Evolutionary conservation across 2,329 filamentous ascomycete species (phyloP), one percentile per base, ranked within the genome.

Genomic region (Arthrobotrys conoides): DNA sequence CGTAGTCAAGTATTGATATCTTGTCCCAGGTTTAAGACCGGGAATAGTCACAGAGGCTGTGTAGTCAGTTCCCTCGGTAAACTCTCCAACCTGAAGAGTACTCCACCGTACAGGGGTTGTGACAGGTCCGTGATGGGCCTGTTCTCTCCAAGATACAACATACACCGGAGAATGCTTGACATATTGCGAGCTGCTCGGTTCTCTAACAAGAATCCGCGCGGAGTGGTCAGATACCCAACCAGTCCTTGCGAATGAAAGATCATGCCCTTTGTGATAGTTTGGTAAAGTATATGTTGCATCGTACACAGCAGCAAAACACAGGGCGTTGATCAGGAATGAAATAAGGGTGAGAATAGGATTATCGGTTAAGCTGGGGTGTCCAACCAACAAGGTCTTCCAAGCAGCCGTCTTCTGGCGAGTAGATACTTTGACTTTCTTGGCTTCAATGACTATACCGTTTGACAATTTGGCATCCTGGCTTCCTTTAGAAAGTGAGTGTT

Each of bases 1-100:
- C 0, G 94, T 97, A 0, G 94, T 90, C 6, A 88, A 88, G 87
- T 96, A 99, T 82, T 93, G 90, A 83, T 97, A 99, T 0, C 87
- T 86, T 2, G 90, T 92, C 81, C 93, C 91, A 10, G 92, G 89
- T 8, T 88, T 87, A 80, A 94, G 87, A 14, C 92, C 85, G 0
- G 89, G 88, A 44, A 97, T 87, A 0, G 87, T 89, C 12, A 97
- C 85, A 0, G 90, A 88, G 4, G 89, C 87, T 0, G 95, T 97
- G 82, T 90, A 98, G 84, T 99, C 96, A 0, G 93, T 96, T 18
- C 90, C 89, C 66, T 94, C 90, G 55, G 89, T 88, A 0, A 96
- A 90, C 83, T 87, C 88, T 66, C 88, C 85, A 20, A 95, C 86
- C 9, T 86, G 88, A 3, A 80, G 84, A 80, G 87, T 88, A 55